Base-by-base conservation (phyloP, 768 basidiomycete genomes). In the Suillus hirtellus region DNA sequence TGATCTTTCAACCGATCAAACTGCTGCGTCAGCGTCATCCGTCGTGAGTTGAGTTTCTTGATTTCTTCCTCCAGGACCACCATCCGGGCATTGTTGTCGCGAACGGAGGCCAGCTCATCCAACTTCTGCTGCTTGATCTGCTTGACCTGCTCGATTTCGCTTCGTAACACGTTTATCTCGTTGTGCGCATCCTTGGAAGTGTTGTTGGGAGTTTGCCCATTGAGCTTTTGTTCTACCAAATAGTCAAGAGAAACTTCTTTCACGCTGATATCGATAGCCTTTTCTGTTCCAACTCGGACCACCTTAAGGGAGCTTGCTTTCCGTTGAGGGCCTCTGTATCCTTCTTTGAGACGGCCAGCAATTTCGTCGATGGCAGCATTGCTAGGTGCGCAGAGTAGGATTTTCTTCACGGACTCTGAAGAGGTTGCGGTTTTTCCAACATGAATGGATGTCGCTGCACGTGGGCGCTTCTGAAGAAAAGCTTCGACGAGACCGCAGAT, bases 351-450 rank as follows among this genome's bases (percentile, higher is more conserved):
- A 46, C 97, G 89, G 69, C 86, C 84, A 8, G 93, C 92, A 19
- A 99, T 89, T 78, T 99, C 97, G 71, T 99, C 96, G 46, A 99
- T 96, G 31, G 97, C 97, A 19, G 97, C 97, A 75, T 99, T 99
- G 77, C 93, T 96, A 2, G 97, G 97, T 0, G 97, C 97, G 71
- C 97, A 99, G 43, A 99, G 81, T 19, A 99, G 83, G 49, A 99
- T 81, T 72, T 90, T 91, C 64, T 90, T 87, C 15, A 82, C 78
- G 1, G 83, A 77, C 65, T 83, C 82, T 37, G 73, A 72, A 15
- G 77, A 76, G 42, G 73, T 77, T 19, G 73, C 67, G 60, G 66
- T 73, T 60, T 73, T 78, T 24, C 87, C 86, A 35, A 80, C 80
- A 12, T 84, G 76, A 58, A 88, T 82, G 24, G 82, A 68, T 11